Base-by-base conservation (phyloP, 148 eudicot genomes). In the Cornus controversa region DNA sequence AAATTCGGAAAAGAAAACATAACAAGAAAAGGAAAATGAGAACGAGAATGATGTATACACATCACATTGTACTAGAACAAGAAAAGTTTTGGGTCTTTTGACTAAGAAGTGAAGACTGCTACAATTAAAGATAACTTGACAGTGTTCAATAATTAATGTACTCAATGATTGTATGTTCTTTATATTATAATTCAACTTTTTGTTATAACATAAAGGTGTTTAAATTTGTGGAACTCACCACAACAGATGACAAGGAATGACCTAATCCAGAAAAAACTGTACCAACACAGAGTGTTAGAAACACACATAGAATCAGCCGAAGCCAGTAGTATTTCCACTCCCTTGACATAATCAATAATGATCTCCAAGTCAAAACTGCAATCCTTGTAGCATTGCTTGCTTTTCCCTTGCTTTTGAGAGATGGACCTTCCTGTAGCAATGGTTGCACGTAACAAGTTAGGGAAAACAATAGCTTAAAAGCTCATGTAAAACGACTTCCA, bases 291-390 rank as follows among this genome's bases (percentile, higher is more conserved):
- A 96, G 85, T 23, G 98, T 83, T 77, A 96, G 84, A 70, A 91
- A 83, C 94, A 96, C 90, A 77, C 80, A 86, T 20, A 96, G 90
- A 73, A 93, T 85, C 78, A 96, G 85, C 76, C 99, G 93, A 80
- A 96, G 94, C 99, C 99, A 96, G 82, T 86, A 96, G 78, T 93
- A 96, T 84, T 91, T 96, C 99, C 98, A 96, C 82, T 96, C 98
- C 77, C 99, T 89, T 69, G 99, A 96, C 99, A 96, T 93, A 69
- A 96, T 86, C 79, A 96, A 84, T 62, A 93, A 78, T 31, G 98
- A 93, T 81, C 99, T 90, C 99, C 99, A 96, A 60, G 92, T 96
- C 84, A 96, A 86, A 66, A 96, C 93, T 71, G 88, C 94, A 82
- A 90, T 84, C 82, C 94, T 84, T 72, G 94, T 88, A 42, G 81